Evolutionary conservation across 2,329 filamentous ascomycete species (phyloP).

Genomic region (Apiospora rasikravindrae): DNA sequence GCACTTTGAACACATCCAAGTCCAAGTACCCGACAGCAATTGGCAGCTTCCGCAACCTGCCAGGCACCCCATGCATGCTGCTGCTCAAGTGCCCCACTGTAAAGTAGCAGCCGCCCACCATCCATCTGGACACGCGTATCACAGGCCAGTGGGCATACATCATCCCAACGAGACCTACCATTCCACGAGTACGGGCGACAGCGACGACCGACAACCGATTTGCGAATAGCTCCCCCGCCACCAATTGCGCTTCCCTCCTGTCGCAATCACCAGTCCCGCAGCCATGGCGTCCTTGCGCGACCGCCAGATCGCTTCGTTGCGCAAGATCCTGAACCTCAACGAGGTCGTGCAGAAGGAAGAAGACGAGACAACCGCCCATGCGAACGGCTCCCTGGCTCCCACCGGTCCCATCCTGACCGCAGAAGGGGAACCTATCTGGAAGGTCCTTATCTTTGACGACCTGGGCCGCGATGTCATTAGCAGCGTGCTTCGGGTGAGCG

Average conservation of each 20-base stretch:
- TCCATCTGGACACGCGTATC: slow-evolving; percentile 10
- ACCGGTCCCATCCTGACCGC: slow-evolving; percentile 82
- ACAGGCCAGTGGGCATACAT: slow-evolving; percentile 7
- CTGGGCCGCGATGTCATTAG: slow-evolving; percentile 93
- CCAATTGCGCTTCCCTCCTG: neutral
- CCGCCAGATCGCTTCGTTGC: slow-evolving; percentile 72
- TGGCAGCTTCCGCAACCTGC: neutral
- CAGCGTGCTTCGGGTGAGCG: slow-evolving; percentile 91
- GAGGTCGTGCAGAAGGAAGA: slow-evolving; percentile 67
- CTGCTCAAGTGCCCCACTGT: neutral
- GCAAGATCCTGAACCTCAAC: slow-evolving; percentile 95
- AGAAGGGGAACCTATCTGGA: slow-evolving; percentile 95
- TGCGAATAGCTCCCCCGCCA: neutral
- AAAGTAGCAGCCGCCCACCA: slow-evolving; percentile 5
- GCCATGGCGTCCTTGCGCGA: slow-evolving; percentile 39
- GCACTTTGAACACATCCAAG: neutral
- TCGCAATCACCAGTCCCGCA: neutral
- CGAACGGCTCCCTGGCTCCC: slow-evolving; percentile 69
- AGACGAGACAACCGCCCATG: slow-evolving; percentile 60
- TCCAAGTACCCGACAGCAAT: neutral
- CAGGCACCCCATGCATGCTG: neutral
- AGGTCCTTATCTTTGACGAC: slow-evolving; percentile 94
- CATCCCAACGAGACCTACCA: slow-evolving; percentile 5
- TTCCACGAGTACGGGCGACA: neutral
- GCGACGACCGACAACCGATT: neutral